phyloP scores from a whole-genome alignment of 2,329 filamentous ascomycete genomes.

The Fusarium decemcellulare region DNA sequence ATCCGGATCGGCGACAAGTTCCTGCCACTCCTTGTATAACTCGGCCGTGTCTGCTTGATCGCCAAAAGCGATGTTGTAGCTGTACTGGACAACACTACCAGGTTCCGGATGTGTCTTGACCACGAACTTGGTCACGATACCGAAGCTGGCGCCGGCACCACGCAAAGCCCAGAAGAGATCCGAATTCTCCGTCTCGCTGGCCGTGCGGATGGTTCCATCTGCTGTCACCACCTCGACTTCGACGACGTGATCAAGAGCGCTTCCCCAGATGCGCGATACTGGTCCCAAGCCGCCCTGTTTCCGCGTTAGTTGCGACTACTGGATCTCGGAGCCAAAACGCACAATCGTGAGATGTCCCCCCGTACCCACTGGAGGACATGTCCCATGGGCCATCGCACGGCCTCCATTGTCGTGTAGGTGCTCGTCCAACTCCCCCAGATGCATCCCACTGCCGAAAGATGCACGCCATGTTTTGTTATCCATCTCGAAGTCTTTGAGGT shows the following conservation, averaged over 20 bases:
- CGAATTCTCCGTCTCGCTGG: conserved; percentile 61
- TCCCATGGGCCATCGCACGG: conserved; percentile 72
- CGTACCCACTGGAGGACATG: conserved; percentile 71
- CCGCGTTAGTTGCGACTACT: conserved; percentile 3
- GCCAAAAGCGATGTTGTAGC: conserved; percentile 67
- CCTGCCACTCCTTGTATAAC: conserved; percentile 71
- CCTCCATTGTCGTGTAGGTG: conserved; percentile 65
- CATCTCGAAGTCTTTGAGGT: conserved; percentile 68
- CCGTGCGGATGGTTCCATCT: conserved; percentile 64
- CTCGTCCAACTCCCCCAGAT: conserved; percentile 66
- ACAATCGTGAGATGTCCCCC: conserved; percentile 72
- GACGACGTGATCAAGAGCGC: conserved; percentile 67
- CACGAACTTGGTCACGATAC: conserved; percentile 70
- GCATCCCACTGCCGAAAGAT: conserved; percentile 67
- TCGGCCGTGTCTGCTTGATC: conserved; percentile 62
- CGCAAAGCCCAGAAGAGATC: conserved; percentile 71
- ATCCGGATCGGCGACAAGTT: conserved; percentile 65
- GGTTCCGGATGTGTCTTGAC: conserved; percentile 70
- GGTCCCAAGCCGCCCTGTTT: conserved; percentile 69
- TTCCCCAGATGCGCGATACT: conserved; percentile 72
- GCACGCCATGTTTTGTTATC: conserved; percentile 67
- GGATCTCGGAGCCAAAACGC: conserved; percentile 37
- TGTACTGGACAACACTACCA: conserved; percentile 69
- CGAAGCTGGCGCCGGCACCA: conserved; percentile 70
- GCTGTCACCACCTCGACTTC: conserved; percentile 66